phyloP scores from a whole-genome alignment of 2,329 filamentous ascomycete species.

The Alternaria dauci region DNA sequence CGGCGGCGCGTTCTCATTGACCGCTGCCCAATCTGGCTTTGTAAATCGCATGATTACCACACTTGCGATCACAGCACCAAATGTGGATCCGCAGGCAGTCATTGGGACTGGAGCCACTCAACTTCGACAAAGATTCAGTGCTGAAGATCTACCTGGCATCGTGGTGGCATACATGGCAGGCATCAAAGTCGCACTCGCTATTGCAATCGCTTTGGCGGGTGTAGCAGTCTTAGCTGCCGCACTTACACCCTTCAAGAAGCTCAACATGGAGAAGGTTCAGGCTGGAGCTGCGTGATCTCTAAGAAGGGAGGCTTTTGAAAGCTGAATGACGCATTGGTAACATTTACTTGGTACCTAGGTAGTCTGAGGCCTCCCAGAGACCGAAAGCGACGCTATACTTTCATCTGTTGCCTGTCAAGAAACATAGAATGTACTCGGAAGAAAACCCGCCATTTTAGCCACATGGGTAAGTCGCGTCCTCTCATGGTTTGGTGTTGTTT shows the following conservation, averaged over 20 bases:
- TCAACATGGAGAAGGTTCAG: slow-evolving; percentile 6
- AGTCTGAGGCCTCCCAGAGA: too few relatives aligned
- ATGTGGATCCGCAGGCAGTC: slow-evolving; percentile 25
- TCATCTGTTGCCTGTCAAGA: background rate
- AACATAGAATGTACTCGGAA: background rate
- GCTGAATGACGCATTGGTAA: background rate
- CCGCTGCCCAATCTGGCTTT: slow-evolving; percentile 54
- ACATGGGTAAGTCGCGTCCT: too few relatives aligned
- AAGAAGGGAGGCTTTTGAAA: background rate
- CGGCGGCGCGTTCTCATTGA: slow-evolving; percentile 52
- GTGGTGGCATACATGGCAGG: slow-evolving; percentile 22
- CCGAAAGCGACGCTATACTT: too few relatives aligned
- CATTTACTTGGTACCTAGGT: background rate
- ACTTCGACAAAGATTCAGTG: slow-evolving; percentile 33
- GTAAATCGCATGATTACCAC: slow-evolving; percentile 47
- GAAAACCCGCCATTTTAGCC: background rate
- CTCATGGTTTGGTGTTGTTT: background rate
- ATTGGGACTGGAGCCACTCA: slow-evolving; percentile 54
- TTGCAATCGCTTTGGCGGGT: slow-evolving; percentile 10
- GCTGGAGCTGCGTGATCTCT: background rate
- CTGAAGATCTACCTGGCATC: slow-evolving; percentile 11
- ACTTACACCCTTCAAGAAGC: background rate
- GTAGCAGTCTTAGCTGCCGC: background rate
- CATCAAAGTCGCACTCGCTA: slow-evolving; percentile 16
- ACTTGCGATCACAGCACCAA: slow-evolving; percentile 45